Conservation (phyloP, 2,329 filamentous ascomycete species). For the Colletotrichum spinosum region DNA sequence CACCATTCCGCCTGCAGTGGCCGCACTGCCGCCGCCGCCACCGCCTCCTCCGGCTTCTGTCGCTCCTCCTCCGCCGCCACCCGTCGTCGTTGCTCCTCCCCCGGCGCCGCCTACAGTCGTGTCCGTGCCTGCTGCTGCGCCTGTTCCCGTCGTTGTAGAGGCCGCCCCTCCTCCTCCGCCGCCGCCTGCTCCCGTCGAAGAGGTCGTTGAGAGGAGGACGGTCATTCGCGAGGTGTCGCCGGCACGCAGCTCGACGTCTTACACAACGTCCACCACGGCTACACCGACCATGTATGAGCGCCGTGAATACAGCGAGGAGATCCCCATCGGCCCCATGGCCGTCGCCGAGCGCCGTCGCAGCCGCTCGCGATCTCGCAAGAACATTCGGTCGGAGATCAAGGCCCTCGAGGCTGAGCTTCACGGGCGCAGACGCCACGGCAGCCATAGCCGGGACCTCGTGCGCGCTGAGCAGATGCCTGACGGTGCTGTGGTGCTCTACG, state of each 20-base stretch:
- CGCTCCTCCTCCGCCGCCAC: slow-evolving; percentile 47
- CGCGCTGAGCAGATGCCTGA: slow-evolving; percentile 68
- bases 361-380: slow-evolving; percentile 60
- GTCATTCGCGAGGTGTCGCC: slow-evolving; percentile 64
- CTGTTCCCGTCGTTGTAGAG: slow-evolving; percentile 46
- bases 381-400: slow-evolving; percentile 79
- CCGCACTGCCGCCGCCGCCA: slow-evolving; percentile 43
- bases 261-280: slow-evolving; percentile 48
- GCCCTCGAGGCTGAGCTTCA: slow-evolving; percentile 73
- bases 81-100: slow-evolving; percentile 44
- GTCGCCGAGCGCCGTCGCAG: slow-evolving; percentile 54
- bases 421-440: slow-evolving; percentile 43
- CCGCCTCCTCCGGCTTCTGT: slow-evolving; percentile 37
- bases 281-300: slow-evolving; percentile 55
- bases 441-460: slow-evolving; percentile 63
- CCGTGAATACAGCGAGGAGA: slow-evolving; percentile 49
- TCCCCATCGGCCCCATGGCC: slow-evolving; percentile 54
- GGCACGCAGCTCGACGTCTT: slow-evolving; percentile 47
- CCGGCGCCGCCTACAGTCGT: slow-evolving; percentile 39
- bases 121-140: slow-evolving; percentile 41
- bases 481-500: slow-evolving; percentile 73
- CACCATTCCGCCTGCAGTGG: slow-evolving; percentile 43
- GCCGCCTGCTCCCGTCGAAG: slow-evolving; percentile 45
- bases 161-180: slow-evolving; percentile 46
- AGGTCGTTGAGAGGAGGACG: slow-evolving; percentile 59